These are phyloP conservation scores for Trichomonas gallinae DNA, from an alignment of 208 protist species.

Conservation along the genomic window DNA sequence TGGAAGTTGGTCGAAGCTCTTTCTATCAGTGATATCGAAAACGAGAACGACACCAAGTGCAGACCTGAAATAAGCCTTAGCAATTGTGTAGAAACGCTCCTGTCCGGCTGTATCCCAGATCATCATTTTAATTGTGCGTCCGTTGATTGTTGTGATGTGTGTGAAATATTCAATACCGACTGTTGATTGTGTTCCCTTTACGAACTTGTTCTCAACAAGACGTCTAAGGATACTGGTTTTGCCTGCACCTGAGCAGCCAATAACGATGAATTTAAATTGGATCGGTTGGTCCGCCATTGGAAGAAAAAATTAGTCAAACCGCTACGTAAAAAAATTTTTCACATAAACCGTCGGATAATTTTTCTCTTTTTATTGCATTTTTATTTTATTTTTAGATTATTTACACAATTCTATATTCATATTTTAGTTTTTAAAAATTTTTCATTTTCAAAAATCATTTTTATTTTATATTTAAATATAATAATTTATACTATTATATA, in stretches of 20 bases:
- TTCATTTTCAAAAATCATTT: too few species aligned
- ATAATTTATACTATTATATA: too few species aligned
- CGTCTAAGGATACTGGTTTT: constrained; percentile 3
- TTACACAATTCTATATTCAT: too few species aligned
- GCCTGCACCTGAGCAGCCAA: background rate
- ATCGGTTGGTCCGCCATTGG: background rate
- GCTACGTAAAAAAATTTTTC: background rate
- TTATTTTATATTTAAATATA: too few species aligned
- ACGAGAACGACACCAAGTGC: constrained; percentile 7
- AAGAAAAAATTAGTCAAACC: background rate
- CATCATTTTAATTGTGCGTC: constrained; percentile 20
- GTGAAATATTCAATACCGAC: constrained; percentile 23
- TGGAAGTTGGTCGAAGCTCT: background rate
- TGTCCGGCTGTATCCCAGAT: constrained; percentile 23
- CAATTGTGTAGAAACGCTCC: constrained; percentile 22
- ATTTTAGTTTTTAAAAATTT: too few species aligned
- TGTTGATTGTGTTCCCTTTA: background rate
- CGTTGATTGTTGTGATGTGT: constrained; percentile 21
- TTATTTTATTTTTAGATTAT: too few species aligned
- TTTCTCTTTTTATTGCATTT: too few species aligned
- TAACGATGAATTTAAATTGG: constrained; percentile 19
- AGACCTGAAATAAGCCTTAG: background rate
- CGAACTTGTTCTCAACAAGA: constrained; percentile 19
- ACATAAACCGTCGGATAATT: background rate
- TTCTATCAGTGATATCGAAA: constrained; percentile 17